Evolutionary conservation across 202 grass and related monocot genomes (phyloP).

Genomic region (Eragrostis tef): DNA sequence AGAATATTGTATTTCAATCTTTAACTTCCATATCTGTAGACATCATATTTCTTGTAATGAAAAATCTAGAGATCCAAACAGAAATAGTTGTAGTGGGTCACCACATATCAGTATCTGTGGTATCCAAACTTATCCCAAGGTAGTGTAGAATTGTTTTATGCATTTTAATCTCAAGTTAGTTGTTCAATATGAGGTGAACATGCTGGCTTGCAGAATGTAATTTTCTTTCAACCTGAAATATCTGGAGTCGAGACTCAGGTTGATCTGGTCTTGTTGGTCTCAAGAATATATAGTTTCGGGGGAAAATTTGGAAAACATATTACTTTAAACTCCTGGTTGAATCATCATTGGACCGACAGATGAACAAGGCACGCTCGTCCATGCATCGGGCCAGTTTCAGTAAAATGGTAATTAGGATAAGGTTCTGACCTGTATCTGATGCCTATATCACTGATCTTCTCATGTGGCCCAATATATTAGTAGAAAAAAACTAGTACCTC

Average conservation of each 20-base stretch:
- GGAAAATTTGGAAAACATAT: not conserved
- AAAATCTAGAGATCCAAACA: too few species aligned
- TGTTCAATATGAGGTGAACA: not conserved
- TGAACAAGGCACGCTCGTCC: not conserved
- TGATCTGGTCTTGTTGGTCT: not conserved
- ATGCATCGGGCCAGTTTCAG: not conserved
- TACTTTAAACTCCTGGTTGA: not conserved
- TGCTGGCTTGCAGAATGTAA: not conserved
- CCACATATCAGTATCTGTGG: too few species aligned
- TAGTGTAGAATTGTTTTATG: not conserved
- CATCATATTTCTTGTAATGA: too few species aligned
- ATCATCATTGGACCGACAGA: not conserved
- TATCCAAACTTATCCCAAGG: conserved; percentile 7
- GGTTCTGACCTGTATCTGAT: conserved; percentile 1
- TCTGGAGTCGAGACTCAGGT: too few species aligned
- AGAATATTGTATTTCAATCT: too few species aligned
- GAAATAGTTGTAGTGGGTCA: too few species aligned
- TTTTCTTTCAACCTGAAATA: conserved; percentile 25
- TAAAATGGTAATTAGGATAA: not conserved
- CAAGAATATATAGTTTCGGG: not conserved
- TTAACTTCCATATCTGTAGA: too few species aligned
- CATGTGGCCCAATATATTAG: not conserved
- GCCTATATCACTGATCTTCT: not conserved
- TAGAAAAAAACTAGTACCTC: not conserved
- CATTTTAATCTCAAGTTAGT: not conserved